A percentile compares a stretch with the other conserved stretches of the same genome.
Conservation (phyloP, 768 basidiomycete genomes). For the Cystofilobasidium capitatum region DNA sequence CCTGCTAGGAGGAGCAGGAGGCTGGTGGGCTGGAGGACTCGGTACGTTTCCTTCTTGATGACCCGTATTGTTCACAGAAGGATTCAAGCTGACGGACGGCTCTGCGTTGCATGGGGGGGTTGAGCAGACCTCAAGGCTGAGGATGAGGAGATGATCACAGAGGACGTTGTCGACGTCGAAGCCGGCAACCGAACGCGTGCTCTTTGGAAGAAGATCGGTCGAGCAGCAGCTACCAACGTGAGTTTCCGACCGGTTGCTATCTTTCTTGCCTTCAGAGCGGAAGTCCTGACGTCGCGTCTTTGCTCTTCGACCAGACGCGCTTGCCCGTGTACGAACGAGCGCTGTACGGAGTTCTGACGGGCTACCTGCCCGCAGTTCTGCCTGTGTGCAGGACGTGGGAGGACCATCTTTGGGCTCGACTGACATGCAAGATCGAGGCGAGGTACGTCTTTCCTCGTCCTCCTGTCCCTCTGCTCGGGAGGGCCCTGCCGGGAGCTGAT, state of each 20-base stretch:
- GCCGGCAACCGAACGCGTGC: conserved; percentile 64
- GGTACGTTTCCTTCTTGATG: too few species aligned
- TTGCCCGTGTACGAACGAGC: conserved; percentile 67
- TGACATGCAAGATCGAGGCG: conserved; percentile 63
- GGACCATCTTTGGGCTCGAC: conserved; percentile 87
- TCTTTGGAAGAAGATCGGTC: conserved; percentile 82
- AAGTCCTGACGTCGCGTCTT: not conserved
- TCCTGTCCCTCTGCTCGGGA: not conserved
- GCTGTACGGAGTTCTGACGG: conserved; percentile 71
- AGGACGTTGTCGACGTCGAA: conserved; percentile 47
- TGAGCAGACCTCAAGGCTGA: conserved; percentile 41
- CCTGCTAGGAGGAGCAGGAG: conserved; percentile 19
- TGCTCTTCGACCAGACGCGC: conserved; percentile 42
- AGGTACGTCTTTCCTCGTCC: conserved; percentile 22
- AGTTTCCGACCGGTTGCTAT: conserved; percentile 33
- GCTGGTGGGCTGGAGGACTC: conserved; percentile 24
- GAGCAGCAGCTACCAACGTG: conserved; percentile 67
- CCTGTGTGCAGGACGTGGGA: conserved; percentile 81
- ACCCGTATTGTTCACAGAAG: not conserved
- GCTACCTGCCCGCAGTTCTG: conserved; percentile 57
- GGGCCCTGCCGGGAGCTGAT: not conserved
- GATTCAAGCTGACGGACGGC: not conserved
- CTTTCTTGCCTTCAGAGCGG: not conserved
- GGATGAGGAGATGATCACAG: conserved; percentile 33
- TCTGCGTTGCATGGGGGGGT: not conserved